These are phyloP conservation scores for Bacterosira constricta DNA, from an alignment of 108 stramenopile genomes.

Conservation along the genomic window DNA sequence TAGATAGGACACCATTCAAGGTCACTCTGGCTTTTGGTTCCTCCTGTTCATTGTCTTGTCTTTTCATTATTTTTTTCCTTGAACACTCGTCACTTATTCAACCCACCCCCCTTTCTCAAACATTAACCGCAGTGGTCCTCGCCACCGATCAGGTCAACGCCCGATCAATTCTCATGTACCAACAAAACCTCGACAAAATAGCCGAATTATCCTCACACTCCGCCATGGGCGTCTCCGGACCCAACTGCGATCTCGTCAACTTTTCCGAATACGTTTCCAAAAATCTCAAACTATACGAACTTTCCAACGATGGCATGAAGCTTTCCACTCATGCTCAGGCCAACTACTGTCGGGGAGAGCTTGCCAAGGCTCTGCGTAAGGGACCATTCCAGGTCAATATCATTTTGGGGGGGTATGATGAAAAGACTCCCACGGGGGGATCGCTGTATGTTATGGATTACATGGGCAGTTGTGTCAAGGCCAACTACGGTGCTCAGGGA, in stretches of 20 bases:
- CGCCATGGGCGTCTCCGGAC: slow-evolving; percentile 89
- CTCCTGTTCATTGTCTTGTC: background rate
- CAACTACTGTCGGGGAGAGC: slow-evolving; percentile 93
- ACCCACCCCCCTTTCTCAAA: background rate
- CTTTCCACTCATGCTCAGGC: slow-evolving; percentile 93
- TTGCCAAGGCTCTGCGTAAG: slow-evolving; percentile 92
- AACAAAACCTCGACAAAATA: slow-evolving; percentile 89
- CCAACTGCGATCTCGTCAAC: slow-evolving; percentile 86
- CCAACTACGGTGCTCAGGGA: slow-evolving; percentile 87
- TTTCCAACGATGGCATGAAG: slow-evolving; percentile 88
- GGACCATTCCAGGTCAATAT: slow-evolving; percentile 98
- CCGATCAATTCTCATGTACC: slow-evolving; percentile 86
- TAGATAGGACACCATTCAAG: too few relatives aligned
- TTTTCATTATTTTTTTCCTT: background rate
- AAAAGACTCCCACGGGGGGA: slow-evolving; percentile 49
- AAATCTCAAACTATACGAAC: slow-evolving; percentile 94
- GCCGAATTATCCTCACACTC: slow-evolving; percentile 71
- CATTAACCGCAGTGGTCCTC: slow-evolving; percentile 71
- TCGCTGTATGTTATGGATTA: slow-evolving; percentile 96
- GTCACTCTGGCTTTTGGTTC: too few relatives aligned
- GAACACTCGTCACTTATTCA: background rate
- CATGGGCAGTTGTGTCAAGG: slow-evolving; percentile 85
- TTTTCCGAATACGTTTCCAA: slow-evolving; percentile 95
- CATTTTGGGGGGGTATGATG: slow-evolving; percentile 93
- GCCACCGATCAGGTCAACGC: slow-evolving; percentile 91